A percentile compares a stretch with the other conserved stretches of the same genome.
These are phyloP conservation scores for Paecilomyces formosus DNA, from an alignment of 2,329 filamentous ascomycete species.

Conservation along the genomic window DNA sequence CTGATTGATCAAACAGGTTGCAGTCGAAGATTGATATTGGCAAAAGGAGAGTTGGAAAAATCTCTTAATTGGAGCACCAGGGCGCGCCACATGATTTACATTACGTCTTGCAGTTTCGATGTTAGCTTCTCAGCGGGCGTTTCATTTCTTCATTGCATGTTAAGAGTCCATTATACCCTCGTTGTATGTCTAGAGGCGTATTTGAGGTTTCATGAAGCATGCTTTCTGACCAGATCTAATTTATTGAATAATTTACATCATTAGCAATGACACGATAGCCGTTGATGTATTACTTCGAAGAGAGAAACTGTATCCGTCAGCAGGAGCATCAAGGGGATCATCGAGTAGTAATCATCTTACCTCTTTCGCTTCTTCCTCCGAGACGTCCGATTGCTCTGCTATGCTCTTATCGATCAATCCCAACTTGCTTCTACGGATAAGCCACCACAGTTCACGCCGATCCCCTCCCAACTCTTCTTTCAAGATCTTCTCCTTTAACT, in stretches of 20 bases:
- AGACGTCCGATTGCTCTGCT: constrained; percentile 58
- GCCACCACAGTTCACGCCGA: constrained; percentile 74
- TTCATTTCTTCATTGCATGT: neutral
- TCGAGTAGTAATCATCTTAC: constrained; percentile 14
- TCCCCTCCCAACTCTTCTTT: constrained; percentile 67
- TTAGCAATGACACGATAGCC: neutral
- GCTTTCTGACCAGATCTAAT: neutral
- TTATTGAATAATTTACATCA: neutral
- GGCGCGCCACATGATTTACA: neutral
- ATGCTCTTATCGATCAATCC: constrained; percentile 63
- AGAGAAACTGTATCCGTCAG: constrained; percentile 13
- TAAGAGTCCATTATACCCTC: neutral
- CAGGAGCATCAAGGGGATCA: constrained; percentile 3
- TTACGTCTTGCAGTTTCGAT: neutral
- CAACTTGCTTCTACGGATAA: constrained; percentile 57
- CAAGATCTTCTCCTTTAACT: constrained; percentile 65
- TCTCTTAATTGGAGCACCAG: constrained; percentile 26
- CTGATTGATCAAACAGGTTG: constrained; percentile 23
- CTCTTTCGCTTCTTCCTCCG: constrained; percentile 62
- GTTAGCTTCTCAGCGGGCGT: neutral
- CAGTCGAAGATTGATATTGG: constrained; percentile 41
- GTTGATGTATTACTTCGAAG: constrained; percentile 9
- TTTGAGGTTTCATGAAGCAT: neutral
- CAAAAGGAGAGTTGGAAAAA: constrained; percentile 40
- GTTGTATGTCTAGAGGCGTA: neutral